Evolutionary conservation across 805 yeast genomes (phyloP).

Genomic region (Teunomyces barrocoloradensis): DNA sequence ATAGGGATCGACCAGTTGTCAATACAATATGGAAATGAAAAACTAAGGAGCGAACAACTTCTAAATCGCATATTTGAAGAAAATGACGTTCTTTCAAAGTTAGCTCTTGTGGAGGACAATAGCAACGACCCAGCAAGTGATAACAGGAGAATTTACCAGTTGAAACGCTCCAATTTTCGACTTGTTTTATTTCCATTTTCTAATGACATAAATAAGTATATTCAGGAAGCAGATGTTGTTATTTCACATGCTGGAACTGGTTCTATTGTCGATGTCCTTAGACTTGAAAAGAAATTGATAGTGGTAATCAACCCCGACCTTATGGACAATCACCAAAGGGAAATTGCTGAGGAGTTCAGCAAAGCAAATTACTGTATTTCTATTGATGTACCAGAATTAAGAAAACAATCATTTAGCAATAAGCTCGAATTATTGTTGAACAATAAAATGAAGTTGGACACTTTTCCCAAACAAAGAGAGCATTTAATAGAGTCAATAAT

Average conservation of each 20-base stretch:
- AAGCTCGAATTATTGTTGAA: not conserved
- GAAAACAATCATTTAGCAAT: not conserved
- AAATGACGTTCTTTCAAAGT: constrained; percentile 8
- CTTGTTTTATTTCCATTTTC: constrained; percentile 28
- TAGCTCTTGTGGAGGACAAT: constrained; percentile 8
- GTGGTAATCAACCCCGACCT: constrained; percentile 68
- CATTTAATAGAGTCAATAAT: constrained; percentile 6
- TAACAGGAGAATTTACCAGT: not conserved
- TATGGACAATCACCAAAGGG: constrained; percentile 87
- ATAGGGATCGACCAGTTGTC: constrained; percentile 40
- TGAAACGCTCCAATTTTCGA: not conserved
- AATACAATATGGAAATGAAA: constrained; percentile 53
- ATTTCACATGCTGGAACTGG: constrained; percentile 94
- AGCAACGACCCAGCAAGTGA: not conserved
- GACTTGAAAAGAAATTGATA: constrained; percentile 54
- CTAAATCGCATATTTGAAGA: constrained; percentile 18
- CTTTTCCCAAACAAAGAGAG: constrained; percentile 4
- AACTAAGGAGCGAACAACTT: constrained; percentile 19
- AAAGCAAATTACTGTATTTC: constrained; percentile 5
- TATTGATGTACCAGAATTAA: not conserved
- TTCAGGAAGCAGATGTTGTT: constrained; percentile 53
- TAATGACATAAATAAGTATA: constrained; percentile 28
- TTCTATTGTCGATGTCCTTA: constrained; percentile 75
- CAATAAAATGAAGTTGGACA: not conserved
- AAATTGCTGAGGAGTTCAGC: constrained; percentile 51